Evolutionary conservation across 148 eudicot genomes (phyloP), one percentile per base, ranked within the genome.

Genomic region (Cornus kousa): DNA sequence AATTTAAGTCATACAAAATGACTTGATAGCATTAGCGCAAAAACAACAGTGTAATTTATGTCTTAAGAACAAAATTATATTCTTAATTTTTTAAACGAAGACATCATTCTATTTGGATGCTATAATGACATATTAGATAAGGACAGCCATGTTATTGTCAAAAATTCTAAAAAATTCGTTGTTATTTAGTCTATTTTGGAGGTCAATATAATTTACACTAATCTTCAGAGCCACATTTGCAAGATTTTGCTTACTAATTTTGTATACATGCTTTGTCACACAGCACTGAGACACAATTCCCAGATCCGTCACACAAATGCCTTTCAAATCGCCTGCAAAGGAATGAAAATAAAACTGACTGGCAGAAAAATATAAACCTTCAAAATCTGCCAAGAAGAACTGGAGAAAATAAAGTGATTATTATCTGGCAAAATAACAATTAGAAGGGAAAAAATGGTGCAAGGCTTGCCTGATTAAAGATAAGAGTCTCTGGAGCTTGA

Each of bases 231-330:
- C 80, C 66, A 91, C 93, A 77, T 91, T 91, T 28, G 93, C 95
- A 35, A 91, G 80, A 82, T 91, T 90, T 35, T 91, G 95, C 76
- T 87, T 90, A 59, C 83, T 91, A 87, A 87, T 88, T 77, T 81
- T 87, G 23, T 81, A 89, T 0, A 91, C 97, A 82, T 93, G 94
- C 76, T 93, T 93, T 31, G 91, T 83, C 85, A 89, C 80, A 77
- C 97, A 93, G 82, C 97, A 93, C 78, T 91, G 97, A 0, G 97
- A 93, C 23, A 93, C 90, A 83, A 93, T 86, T 17, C 94, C 97
- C 73, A 93, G 93, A 68, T 91, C 97, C 16, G 97, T 93, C 88
- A 91, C 97, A 85, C 97, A 93, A 48, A 93, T 91, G 78, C 94
- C 76, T 75, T 93, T 93, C 80, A 93, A 79, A 67, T 91, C 93